Conservation (phyloP, 2,329 filamentous ascomycete species). For the Coleophoma crateriformis region DNA sequence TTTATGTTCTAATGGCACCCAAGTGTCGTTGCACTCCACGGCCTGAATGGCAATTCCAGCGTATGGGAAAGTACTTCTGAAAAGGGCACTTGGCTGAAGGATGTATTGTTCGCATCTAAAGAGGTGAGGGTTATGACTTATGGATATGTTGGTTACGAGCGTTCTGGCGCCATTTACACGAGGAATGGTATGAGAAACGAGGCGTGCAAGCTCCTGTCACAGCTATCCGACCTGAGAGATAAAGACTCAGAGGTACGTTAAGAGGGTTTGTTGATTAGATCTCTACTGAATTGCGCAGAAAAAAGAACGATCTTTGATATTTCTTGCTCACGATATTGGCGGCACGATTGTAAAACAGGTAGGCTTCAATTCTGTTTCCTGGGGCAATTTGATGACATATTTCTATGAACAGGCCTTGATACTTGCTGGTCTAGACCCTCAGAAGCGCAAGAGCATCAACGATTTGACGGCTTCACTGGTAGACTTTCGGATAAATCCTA, state of each 20-base stretch:
- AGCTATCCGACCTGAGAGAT: slow-evolving; percentile 4
- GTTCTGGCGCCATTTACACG: neutral
- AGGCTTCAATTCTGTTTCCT: neutral
- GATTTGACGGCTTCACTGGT: slow-evolving; percentile 5
- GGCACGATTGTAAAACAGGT: slow-evolving; percentile 12
- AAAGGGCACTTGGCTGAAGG: neutral
- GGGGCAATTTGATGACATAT: neutral
- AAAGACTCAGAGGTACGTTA: neutral
- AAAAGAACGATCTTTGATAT: slow-evolving; percentile 3
- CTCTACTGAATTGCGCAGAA: neutral
- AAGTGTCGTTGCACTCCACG: slow-evolving; percentile 7
- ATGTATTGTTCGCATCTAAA: neutral
- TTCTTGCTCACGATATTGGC: slow-evolving; percentile 9
- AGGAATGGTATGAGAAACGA: slow-evolving; percentile 3
- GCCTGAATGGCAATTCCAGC: slow-evolving; percentile 1
- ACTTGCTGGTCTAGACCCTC: slow-evolving; percentile 1
- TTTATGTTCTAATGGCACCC: neutral
- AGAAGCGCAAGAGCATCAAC: slow-evolving; percentile 1
- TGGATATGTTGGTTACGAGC: neutral
- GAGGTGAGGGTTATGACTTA: slow-evolving; percentile 1
- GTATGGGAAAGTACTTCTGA: neutral
- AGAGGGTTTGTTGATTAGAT: neutral
- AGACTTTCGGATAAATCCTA: neutral
- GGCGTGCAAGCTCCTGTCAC: slow-evolving; percentile 5
- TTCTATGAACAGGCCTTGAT: neutral